A percentile compares a stretch with the other conserved stretches of the same genome.
These are phyloP conservation scores for Neonectria sp. DNA, from an alignment of 2,329 filamentous ascomycete species.

Conservation along the genomic window DNA sequence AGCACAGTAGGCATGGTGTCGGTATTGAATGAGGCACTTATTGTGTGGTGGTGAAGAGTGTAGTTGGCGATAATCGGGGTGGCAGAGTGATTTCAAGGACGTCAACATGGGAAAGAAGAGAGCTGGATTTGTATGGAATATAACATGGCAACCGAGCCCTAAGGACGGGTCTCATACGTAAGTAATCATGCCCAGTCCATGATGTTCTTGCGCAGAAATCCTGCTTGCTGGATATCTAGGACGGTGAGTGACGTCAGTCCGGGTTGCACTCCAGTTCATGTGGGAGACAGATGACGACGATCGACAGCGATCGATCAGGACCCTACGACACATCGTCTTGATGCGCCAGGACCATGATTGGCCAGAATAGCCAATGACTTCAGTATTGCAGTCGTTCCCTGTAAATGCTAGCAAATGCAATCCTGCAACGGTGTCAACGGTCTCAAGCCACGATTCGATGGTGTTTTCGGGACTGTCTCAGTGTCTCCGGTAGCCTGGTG, in stretches of 20 bases:
- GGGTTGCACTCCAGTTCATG: conserved; percentile 34
- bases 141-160: conserved; percentile 17
- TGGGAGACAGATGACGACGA: conserved; percentile 44
- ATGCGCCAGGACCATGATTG: not conserved
- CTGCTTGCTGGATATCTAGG: conserved; percentile 45
- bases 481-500: not conserved
- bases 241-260: conserved; percentile 47
- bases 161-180: conserved; percentile 27
- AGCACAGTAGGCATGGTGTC: conserved; percentile 48
- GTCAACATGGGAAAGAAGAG: not conserved
- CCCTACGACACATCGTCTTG: conserved; percentile 4
- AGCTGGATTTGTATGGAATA: conserved; percentile 4
- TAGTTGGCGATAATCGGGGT: not conserved
- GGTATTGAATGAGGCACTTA: conserved; percentile 14
- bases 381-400: not conserved
- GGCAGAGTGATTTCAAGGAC: not conserved
- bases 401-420: not conserved
- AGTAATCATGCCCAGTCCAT: conserved; percentile 35
- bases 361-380: not conserved
- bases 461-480: conserved; percentile 19
- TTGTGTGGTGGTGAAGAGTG: not conserved
- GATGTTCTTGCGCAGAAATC: conserved; percentile 44
- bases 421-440: not conserved
- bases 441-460: not conserved
- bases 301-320: conserved; percentile 39